Percentiles rank a stretch among this genome's conserved stretches.
These are phyloP conservation scores for Termitomyces titanicus DNA, from an alignment of 768 basidiomycete genomes.

Conservation along the genomic window DNA sequence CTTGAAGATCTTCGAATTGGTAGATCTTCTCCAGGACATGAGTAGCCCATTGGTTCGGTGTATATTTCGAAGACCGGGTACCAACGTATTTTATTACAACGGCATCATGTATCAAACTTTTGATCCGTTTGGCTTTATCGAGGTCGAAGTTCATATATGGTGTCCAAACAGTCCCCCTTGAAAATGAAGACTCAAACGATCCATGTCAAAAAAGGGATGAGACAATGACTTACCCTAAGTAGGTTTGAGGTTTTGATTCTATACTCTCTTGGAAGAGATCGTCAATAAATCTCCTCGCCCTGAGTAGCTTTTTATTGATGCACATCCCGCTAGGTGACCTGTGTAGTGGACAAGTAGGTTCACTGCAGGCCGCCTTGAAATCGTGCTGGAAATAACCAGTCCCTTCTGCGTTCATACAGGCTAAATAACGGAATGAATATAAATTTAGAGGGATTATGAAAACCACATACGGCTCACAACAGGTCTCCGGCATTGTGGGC, in stretches of 20 bases:
- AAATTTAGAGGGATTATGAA: background rate
- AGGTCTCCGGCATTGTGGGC: slow-evolving; percentile 3
- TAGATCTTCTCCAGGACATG: background rate
- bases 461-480: background rate
- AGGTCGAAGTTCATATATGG: background rate
- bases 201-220: background rate
- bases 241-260: background rate
- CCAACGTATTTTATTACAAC: background rate
- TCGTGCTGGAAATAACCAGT: slow-evolving; percentile 13
- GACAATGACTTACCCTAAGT: background rate
- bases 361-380: slow-evolving; percentile 13
- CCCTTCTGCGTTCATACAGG: slow-evolving; percentile 12
- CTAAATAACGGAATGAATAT: background rate
- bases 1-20: background rate
- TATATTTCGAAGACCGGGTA: background rate
- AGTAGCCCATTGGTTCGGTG: background rate
- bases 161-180: slow-evolving; percentile 2
- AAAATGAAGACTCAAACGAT: background rate
- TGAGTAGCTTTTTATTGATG: background rate
- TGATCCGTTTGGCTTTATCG: background rate
- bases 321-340: background rate
- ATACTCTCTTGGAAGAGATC: slow-evolving; percentile 8
- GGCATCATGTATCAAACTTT: background rate
- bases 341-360: background rate
- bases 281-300: slow-evolving; percentile 11